Conservation (phyloP, 2,329 filamentous ascomycete species). For the Sphaerulina vaccinii region DNA sequence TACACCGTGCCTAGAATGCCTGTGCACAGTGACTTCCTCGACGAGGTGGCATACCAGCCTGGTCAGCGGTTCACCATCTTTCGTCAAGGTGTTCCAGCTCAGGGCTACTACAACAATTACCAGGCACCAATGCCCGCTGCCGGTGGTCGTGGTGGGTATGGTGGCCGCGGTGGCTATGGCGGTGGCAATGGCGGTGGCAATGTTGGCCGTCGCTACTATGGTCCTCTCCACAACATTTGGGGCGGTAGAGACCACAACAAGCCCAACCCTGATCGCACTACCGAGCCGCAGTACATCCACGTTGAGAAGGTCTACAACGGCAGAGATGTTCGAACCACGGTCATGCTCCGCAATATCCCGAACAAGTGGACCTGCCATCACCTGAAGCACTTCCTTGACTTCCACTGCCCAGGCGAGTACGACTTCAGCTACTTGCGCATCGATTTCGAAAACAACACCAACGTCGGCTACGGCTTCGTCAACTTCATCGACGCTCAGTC, state of each 20-base stretch:
- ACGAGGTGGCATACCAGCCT: too few relatives aligned
- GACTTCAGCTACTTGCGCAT: conserved; percentile 96
- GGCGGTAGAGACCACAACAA: conserved; percentile 1
- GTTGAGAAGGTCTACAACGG: conserved; percentile 42
- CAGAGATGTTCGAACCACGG: conserved; percentile 50
- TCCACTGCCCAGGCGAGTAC: conserved; percentile 76
- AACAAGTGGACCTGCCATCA: conserved; percentile 71
- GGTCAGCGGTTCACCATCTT: too few relatives aligned
- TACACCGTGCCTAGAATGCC: conserved; percentile 21
- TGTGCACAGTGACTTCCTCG: too few relatives aligned
- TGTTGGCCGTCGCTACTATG: neutral
- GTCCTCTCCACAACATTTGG: neutral
- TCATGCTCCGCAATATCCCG: conserved; percentile 94
- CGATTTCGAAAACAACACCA: conserved; percentile 52
- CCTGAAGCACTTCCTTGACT: conserved; percentile 75
- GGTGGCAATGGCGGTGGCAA: too few relatives aligned
- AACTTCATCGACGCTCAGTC: conserved; percentile 81
- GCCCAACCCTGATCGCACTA: neutral
- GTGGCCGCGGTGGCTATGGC: too few relatives aligned
- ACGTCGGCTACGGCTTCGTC: conserved; percentile 95
- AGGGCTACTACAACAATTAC: too few relatives aligned
- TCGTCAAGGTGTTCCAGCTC: too few relatives aligned
- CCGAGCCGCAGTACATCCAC: conserved; percentile 42
- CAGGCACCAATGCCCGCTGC: too few relatives aligned
- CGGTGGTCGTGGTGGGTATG: too few relatives aligned